Percentiles rank a stretch among this genome's conserved stretches.
phyloP scores from a whole-genome alignment of 352 stramenopile genomes.

The Phytophthora rubi region DNA sequence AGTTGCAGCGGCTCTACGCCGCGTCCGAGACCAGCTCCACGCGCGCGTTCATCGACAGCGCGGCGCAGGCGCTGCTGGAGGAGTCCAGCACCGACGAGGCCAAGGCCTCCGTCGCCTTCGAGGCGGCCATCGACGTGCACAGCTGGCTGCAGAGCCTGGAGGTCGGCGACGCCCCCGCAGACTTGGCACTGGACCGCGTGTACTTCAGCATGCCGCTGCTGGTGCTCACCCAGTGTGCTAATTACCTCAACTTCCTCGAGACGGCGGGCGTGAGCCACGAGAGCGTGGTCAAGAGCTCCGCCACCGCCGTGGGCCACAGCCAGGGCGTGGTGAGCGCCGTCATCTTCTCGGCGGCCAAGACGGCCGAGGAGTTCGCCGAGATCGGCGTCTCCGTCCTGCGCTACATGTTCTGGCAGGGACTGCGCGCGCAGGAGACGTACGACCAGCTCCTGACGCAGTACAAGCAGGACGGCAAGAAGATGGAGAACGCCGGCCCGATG shows the following conservation, averaged over 20 bases:
- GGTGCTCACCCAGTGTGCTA: slow-evolving; percentile 74
- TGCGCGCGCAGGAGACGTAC: slow-evolving; percentile 71
- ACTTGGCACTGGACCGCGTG: slow-evolving; percentile 41
- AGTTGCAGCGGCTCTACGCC: slow-evolving; percentile 60
- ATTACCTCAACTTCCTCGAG: slow-evolving; percentile 79
- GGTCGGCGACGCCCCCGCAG: slow-evolving; percentile 21
- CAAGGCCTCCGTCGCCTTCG: slow-evolving; percentile 54
- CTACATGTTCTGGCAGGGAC: slow-evolving; percentile 87
- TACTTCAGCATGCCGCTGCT: slow-evolving; percentile 85
- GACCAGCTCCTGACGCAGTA: slow-evolving; percentile 35
- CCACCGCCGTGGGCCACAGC: slow-evolving; percentile 70
- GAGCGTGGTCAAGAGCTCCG: slow-evolving; percentile 51
- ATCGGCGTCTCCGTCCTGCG: slow-evolving; percentile 57
- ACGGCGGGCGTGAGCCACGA: slow-evolving; percentile 59
- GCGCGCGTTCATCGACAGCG: slow-evolving; percentile 53
- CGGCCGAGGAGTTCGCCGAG: slow-evolving; percentile 52
- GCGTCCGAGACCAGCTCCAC: slow-evolving; percentile 36
- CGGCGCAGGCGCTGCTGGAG: slow-evolving; percentile 50
- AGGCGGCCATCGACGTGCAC: slow-evolving; percentile 55
- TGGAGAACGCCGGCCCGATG: slow-evolving; percentile 72
- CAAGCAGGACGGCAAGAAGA: slow-evolving; percentile 40
- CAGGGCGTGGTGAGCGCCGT: slow-evolving; percentile 81
- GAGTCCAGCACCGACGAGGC: slow-evolving; percentile 55
- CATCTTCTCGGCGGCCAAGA: slow-evolving; percentile 67
- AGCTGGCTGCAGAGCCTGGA: slow-evolving; percentile 55